Percentiles rank a stretch among this genome's conserved stretches.
These are phyloP conservation scores for Gyrodon lividus DNA, from an alignment of 768 basidiomycete species.

Conservation along the genomic window DNA sequence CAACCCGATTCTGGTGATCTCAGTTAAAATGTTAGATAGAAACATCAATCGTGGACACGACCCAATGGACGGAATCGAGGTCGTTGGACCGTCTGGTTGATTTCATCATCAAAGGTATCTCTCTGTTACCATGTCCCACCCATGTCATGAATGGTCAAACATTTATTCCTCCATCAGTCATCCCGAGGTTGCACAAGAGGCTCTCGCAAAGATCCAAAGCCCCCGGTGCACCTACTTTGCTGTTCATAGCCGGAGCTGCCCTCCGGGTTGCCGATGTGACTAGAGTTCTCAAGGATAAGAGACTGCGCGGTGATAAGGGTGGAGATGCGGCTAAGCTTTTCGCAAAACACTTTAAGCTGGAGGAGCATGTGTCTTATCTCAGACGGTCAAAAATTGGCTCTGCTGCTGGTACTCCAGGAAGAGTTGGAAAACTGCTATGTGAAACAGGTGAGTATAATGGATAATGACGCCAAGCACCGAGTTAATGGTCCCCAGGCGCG, in stretches of 20 bases:
- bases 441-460: conserved; percentile 53
- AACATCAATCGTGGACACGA: conserved; percentile 72
- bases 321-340: conserved; percentile 95
- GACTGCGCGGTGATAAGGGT: conserved; percentile 74
- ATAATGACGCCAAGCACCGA: neutral
- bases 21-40: conserved; percentile 60
- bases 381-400: conserved; percentile 81
- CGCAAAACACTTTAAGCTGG: conserved; percentile 89
- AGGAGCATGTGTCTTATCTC: conserved; percentile 84
- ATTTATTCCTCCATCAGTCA: conserved; percentile 38
- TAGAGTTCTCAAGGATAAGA: conserved; percentile 66
- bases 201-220: conserved; percentile 74
- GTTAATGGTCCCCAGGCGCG: conserved; percentile 50
- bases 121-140: neutral
- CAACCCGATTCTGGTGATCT: conserved; percentile 29
- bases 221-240: conserved; percentile 81
- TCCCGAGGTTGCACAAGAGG: conserved; percentile 66
- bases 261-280: conserved; percentile 89
- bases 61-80: conserved; percentile 66
- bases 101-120: conserved; percentile 73
- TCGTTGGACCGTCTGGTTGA: conserved; percentile 68
- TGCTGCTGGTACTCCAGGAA: conserved; percentile 90
- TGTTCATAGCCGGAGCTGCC: conserved; percentile 87
- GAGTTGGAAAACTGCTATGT: conserved; percentile 82
- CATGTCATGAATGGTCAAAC: neutral